Evolutionary conservation across 345 rosid genomes (phyloP).

Genomic region (Populus euphratica): DNA sequence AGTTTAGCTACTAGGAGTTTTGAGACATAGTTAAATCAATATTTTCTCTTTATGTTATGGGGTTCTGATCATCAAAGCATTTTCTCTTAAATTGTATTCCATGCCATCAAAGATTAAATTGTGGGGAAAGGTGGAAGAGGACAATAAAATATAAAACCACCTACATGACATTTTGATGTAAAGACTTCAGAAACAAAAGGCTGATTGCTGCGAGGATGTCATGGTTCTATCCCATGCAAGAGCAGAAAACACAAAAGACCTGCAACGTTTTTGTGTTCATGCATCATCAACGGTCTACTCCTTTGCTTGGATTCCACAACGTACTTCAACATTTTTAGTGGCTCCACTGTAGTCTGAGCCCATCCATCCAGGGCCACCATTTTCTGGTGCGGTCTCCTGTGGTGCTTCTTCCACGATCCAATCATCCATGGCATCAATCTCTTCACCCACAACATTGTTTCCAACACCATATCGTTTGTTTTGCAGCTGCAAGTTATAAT

Average conservation of each 20-base stretch:
- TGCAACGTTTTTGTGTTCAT: background rate
- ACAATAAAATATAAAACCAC: background rate
- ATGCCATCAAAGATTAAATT: background rate
- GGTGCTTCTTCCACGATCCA: slow-evolving; percentile 16
- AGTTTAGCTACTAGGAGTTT: too few species aligned
- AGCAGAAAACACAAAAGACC: background rate
- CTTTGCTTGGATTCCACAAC: background rate
- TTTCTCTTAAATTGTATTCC: background rate
- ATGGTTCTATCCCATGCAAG: background rate
- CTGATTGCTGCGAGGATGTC: background rate
- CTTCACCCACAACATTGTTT: slow-evolving; percentile 14
- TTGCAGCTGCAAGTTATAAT: slow-evolving; percentile 47
- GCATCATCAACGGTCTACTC: background rate
- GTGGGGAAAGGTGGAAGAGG: background rate
- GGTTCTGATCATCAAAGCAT: too few species aligned
- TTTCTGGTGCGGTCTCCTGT: background rate
- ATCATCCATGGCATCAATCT: slow-evolving; percentile 23
- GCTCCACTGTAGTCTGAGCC: background rate
- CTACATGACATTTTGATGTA: background rate
- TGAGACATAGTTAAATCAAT: too few species aligned
- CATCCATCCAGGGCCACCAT: background rate
- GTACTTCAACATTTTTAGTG: background rate
- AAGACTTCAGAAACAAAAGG: background rate
- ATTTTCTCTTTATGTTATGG: too few species aligned
- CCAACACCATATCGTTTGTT: slow-evolving; percentile 11